These are phyloP conservation scores for Hygrophorus russula DNA, from an alignment of 768 basidiomycete genomes.

Conservation along the genomic window DNA sequence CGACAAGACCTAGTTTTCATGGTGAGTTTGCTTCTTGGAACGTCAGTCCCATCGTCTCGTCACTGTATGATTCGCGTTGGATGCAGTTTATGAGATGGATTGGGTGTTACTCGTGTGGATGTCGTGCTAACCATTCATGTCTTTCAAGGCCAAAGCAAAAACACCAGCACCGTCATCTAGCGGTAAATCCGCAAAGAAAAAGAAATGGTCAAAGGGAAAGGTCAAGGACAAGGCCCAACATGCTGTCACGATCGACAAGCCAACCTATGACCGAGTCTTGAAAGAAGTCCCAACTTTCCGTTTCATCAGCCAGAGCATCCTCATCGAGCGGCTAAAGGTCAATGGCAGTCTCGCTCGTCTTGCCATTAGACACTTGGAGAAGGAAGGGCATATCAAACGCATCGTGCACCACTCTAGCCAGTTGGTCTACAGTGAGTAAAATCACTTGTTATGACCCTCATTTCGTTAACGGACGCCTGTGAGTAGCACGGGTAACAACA, in stretches of 20 bases:
- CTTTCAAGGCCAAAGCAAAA: conserved; percentile 60
- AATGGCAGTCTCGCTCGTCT: conserved; percentile 90
- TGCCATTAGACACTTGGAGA: conserved; percentile 87
- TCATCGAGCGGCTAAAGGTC: conserved; percentile 97
- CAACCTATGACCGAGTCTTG: conserved; percentile 85
- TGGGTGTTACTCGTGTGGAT: conserved; percentile 23
- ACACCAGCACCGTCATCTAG: conserved; percentile 63
- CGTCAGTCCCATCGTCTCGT: not conserved
- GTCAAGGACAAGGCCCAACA: conserved; percentile 99
- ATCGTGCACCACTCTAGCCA: conserved; percentile 95
- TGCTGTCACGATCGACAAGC: conserved; percentile 90
- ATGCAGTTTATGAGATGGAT: conserved; percentile 25
- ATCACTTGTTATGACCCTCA: not conserved
- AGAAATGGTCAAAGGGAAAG: conserved; percentile 99
- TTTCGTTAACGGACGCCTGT: not conserved
- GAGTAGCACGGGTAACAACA: conserved; percentile 37
- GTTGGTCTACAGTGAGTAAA: conserved; percentile 87
- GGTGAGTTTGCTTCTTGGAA: not conserved
- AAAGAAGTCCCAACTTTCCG: conserved; percentile 99
- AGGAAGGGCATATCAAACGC: conserved; percentile 88
- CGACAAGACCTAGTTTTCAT: not conserved
- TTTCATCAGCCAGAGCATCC: conserved; percentile 94
- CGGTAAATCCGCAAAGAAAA: conserved; percentile 94
- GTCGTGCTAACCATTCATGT: conserved; percentile 13
- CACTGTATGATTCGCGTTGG: not conserved